Conservation (phyloP, 345 rosid species). For the Eucalyptus paniculata region DNA sequence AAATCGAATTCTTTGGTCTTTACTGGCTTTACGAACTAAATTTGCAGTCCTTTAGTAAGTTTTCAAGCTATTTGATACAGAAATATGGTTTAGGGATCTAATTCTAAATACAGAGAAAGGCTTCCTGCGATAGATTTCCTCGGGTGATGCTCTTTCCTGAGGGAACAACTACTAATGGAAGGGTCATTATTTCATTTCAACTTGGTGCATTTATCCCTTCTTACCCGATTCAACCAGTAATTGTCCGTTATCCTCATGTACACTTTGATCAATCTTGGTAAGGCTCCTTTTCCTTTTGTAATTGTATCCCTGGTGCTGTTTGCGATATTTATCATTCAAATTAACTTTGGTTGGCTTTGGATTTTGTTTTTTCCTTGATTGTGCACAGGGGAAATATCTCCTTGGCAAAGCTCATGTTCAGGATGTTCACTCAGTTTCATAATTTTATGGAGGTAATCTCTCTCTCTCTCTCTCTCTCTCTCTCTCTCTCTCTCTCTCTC, state of each 20-base stretch:
- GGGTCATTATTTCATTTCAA: conserved; percentile 73
- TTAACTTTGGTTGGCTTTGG: neutral
- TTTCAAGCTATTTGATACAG: conserved; percentile 91
- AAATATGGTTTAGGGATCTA: conserved; percentile 76
- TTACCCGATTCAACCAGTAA: conserved; percentile 73
- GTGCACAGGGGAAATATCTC: conserved; percentile 58
- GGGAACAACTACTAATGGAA: conserved; percentile 97
- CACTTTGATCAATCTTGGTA: conserved; percentile 99
- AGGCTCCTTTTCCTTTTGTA: neutral
- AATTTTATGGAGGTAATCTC: conserved; percentile 89
- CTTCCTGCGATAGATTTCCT: conserved; percentile 69
- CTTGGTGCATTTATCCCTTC: conserved; percentile 95
- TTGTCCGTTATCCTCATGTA: conserved; percentile 91
- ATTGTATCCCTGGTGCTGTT: neutral
- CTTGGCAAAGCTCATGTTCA: conserved; percentile 74
- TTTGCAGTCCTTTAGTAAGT: conserved; percentile 35
- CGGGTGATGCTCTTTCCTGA: conserved; percentile 88
- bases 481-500: neutral
- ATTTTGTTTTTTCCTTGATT: conserved; percentile 1
- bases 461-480: neutral
- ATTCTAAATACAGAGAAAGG: conserved; percentile 93
- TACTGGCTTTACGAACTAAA: neutral
- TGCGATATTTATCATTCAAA: neutral
- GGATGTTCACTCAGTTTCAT: conserved; percentile 99
- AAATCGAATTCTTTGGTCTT: neutral